Evolutionary conservation across 75 land plant genomes (phyloP), one percentile per base, ranked within the genome.

Genomic region (Isoetes taiwanensis): DNA sequence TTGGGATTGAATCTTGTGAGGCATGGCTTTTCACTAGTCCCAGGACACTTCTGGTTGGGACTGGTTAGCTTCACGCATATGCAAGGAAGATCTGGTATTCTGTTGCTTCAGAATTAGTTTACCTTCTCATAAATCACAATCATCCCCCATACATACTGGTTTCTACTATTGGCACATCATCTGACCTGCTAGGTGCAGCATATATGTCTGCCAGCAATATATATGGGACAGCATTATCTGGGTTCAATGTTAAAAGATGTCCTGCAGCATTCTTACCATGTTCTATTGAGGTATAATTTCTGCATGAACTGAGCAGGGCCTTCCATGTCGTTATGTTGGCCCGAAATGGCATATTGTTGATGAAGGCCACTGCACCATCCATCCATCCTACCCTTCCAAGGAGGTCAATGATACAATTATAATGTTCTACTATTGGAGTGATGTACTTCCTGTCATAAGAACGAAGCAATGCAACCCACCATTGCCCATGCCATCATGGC

Each of bases 291-390:
- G n/a, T 52, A 52, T 52, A 30, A 0, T 27, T 52, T 25, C 31
- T 56, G 58, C 61, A 59, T 26, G 61, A 52, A 3, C 37, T 30
- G 12, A 59, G 61, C 56, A 59, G 28, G 26, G 59, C 26, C 3
- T 17, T 14, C 61, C 61, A 59, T 2, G 52, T 23, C 23, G 25
- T 28, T 11, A 54, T 54, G 5, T 25, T 43, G 4, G 61, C 54
- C 25, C 41, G 16, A n/a, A 43, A 41, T 12, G 61, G 61, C 61
- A 59, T 59, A 30, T 41, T 43, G 61, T 59, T 23, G 58, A 59
- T 42, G 17, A 59, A 25, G 27, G 19, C 52, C 52, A 24, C 25
- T 4, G 61, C 56, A 12, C 52, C 16, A 3, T 24, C 57, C 21
- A 59, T 25, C 26, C 6, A 1, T 16, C 61, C 61, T 26, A 29